Base-by-base conservation (phyloP, 768 basidiomycete genomes). In the Cyclocybe cylindracea region DNA sequence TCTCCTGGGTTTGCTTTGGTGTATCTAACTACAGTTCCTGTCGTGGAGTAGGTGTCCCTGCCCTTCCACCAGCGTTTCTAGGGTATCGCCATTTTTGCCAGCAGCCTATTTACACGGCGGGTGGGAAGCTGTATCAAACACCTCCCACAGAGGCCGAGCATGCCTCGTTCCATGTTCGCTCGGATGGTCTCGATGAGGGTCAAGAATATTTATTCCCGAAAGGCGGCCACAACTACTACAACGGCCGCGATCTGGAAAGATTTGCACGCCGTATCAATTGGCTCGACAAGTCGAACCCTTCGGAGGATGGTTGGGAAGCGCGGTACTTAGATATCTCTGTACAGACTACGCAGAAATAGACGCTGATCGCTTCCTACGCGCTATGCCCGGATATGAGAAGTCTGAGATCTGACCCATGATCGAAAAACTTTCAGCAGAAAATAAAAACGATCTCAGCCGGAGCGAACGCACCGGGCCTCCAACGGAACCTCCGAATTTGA, bases 151-250 rank as follows among this genome's bases (percentile, higher is more conserved):
- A 82, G 57, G 66, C 65, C 45, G 81, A 84, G 53, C 69, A 77
- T 57, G 66, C 78, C 5, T 53, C 74, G 10, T 84, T 85, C 65
- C 64, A 64, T 35, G 63, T 70, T 46, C 49, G 53, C n/a, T 51
- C 58, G 19, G 59, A 60, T 5, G 51, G 54, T 38, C 48, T 57
- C 24, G 52, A 59, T 13, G 58, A 61, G 8, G 40, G 51, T 3
- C 45, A 42, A 2, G 46, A 53, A n/a, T 57, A 57, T 16, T 49
- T 71, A 11, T 74, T 77, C 55, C 80, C 82, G 16, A 70, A 72
- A 31, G 83, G 83, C 10, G 84, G 84, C 2, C 83, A 86, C 62
- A 84, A 84, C 55, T 86, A 85, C 61, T 85, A 84, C 63, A 80
- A 77, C 51, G 72, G 73, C 11, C 70, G 81, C 33, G 79, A 84